Percentiles rank a stretch among this genome's conserved stretches.
These are phyloP conservation scores for Aureobasidium namibiae DNA, from an alignment of 2,329 filamentous ascomycete species.

Conservation along the genomic window DNA sequence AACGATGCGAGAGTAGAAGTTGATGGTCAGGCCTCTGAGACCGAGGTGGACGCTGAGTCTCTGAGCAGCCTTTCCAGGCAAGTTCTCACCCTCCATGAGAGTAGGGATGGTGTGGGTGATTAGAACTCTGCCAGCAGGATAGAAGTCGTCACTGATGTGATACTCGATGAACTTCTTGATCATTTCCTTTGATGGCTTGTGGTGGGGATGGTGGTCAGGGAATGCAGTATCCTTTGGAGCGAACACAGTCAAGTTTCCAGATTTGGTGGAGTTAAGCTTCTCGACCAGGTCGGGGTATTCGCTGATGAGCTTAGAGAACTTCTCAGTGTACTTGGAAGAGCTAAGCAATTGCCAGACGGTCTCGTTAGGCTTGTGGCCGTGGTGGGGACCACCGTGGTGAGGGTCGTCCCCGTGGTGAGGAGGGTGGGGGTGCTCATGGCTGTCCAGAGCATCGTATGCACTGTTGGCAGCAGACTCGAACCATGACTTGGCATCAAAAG, in stretches of 20 bases:
- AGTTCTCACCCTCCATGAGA: slow-evolving; percentile 46
- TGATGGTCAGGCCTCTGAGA: slow-evolving; percentile 58
- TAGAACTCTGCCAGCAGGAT: slow-evolving; percentile 58
- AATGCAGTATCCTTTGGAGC: slow-evolving; percentile 73
- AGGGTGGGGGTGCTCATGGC: slow-evolving; percentile 23
- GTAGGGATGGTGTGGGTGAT: slow-evolving; percentile 68
- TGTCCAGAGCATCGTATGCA: slow-evolving; percentile 23
- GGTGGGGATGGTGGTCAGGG: slow-evolving; percentile 41
- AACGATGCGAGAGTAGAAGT: slow-evolving; percentile 67
- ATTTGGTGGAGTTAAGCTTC: slow-evolving; percentile 62
- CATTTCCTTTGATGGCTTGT: slow-evolving; percentile 60
- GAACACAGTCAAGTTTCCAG: slow-evolving; percentile 68
- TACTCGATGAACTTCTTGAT: slow-evolving; percentile 64
- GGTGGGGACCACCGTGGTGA: slow-evolving; percentile 26
- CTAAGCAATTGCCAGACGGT: slow-evolving; percentile 76
- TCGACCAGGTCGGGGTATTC: slow-evolving; percentile 64
- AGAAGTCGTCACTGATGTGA: slow-evolving; percentile 62
- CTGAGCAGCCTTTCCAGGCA: slow-evolving; percentile 58
- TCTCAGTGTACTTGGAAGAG: slow-evolving; percentile 66
- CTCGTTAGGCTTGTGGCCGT: slow-evolving; percentile 47
- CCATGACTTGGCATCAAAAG: slow-evolving; percentile 42
- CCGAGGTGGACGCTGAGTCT: slow-evolving; percentile 61
- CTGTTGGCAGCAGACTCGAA: slow-evolving; percentile 29
- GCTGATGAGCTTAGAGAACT: slow-evolving; percentile 66
- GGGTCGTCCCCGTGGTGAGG: slow-evolving; percentile 26